Evolutionary conservation across 345 rosid genomes (phyloP), one percentile per base, ranked within the genome.

Genomic region (Noccaea bulbosa): DNA sequence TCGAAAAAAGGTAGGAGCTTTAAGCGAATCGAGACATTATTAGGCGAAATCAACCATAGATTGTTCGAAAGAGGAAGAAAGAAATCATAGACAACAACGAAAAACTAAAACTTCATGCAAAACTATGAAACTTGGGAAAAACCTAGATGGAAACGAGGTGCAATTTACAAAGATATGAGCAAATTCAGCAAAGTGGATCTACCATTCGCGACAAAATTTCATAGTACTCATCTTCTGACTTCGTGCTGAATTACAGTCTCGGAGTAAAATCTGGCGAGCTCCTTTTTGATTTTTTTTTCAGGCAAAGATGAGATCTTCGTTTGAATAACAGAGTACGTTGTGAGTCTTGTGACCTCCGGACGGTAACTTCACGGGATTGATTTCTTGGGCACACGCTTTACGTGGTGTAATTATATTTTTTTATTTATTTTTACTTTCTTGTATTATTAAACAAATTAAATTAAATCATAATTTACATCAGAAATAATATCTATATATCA

Each of bases 131-230:
- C 22, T 37, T 48, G 16, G 22, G 8, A 50, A 50, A 40, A 50
- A 5, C 70, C 43, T 22, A 61, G 10, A 44, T 5, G 33, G 12
- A 8, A 6, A 12, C 5, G 0, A 37, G 38, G 70, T 65, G 70
- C 59, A 65, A 52, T 51, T 46, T 43, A 2, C 11, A 15, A 33
- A 51, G 10, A 24, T 24, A 24, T 24, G 16, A 39, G 9, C 15
- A 51, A 39, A 30, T 4, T 14, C 5, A 30, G 40, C 46, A 3
- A 3, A 62, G 40, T 2, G 44, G n/a, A 2, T 6, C 44, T 43
- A 89, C 96, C 96, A 89, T 79, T 89, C 96, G 10, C 92, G 89
- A 81, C 92, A 89, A 78, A 87, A 89, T 33, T 89, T 89, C 92
- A 87, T 89, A 5, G 96, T 87, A 85, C 92, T 89, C 96, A 89